A percentile compares a stretch with the other conserved stretches of the same genome.
These are phyloP conservation scores for Russula sp. DNA, from an alignment of 768 basidiomycete genomes.

Conservation along the genomic window DNA sequence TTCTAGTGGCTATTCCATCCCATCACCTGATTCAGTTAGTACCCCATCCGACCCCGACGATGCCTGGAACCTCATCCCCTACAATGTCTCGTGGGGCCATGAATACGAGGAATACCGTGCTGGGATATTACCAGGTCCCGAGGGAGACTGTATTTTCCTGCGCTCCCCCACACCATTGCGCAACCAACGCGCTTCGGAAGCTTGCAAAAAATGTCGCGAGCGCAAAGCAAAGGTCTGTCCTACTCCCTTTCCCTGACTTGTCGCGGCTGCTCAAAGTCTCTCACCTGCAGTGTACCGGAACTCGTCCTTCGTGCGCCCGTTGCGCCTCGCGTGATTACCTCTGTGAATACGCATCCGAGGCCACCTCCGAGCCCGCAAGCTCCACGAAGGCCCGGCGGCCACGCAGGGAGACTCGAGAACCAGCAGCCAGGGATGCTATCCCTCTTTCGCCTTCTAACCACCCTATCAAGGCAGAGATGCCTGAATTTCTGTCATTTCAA, in stretches of 20 bases:
- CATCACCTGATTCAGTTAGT: constrained; percentile 14
- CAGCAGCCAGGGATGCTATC: not conserved
- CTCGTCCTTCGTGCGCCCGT: constrained; percentile 33
- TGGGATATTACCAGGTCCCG: constrained; percentile 35
- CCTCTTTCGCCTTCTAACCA: not conserved
- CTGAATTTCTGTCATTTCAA: constrained; percentile 14
- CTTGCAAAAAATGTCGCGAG: constrained; percentile 36
- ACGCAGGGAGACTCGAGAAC: constrained; percentile 12
- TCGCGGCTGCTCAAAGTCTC: not conserved
- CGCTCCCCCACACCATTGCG: constrained; percentile 37
- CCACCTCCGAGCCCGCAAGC: constrained; percentile 14
- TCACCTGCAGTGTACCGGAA: constrained; percentile 32
- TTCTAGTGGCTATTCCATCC: constrained; percentile 20
- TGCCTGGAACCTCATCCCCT: constrained; percentile 36
- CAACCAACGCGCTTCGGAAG: constrained; percentile 34
- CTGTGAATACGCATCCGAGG: constrained; percentile 32
- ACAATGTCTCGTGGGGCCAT: constrained; percentile 36
- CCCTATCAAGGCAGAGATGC: constrained; percentile 16
- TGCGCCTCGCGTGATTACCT: constrained; percentile 32
- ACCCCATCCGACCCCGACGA: constrained; percentile 26
- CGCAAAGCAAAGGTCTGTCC: constrained; percentile 36
- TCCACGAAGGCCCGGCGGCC: constrained; percentile 14
- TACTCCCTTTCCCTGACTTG: not conserved
- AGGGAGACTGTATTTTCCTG: constrained; percentile 35
- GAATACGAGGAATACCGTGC: constrained; percentile 32